Evolutionary conservation across 2,329 filamentous ascomycete genomes (phyloP), one percentile per base, ranked within the genome.

Genomic region (Nigrospora sphaerica): DNA sequence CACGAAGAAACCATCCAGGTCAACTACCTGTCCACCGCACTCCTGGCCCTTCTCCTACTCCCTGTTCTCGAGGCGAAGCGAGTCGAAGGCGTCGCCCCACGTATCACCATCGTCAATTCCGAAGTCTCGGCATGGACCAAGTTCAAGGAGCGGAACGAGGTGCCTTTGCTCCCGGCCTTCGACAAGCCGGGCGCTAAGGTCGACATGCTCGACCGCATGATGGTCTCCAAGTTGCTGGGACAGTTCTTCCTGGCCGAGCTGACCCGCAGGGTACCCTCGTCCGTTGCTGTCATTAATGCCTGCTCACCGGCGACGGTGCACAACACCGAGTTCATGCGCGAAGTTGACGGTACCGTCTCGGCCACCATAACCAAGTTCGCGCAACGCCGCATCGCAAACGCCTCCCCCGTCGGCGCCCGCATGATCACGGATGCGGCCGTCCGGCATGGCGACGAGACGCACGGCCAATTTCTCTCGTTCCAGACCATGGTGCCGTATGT

Each of bases 11-110:
- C 61, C 6, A 54, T 79, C 33, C 74, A 73, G 0, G 66, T 72
- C 34, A 79, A 80, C 49, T 73, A 75, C 13, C 62, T 79, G 46
- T 70, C 64, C 33, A 78, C 73, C 0, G 65, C 72, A 10, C 54
- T 79, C 2, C 61, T 80, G 1, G 66, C 64, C 0, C 55, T 76
- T 1, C 57, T 75, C 0, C 46, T 78, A 4, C 54, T 78, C 1
- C 74, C 73, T 0, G 68, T 68, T 28, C 28, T 43, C 18, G 28
- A 43, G 16, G 65, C 19, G 23, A 44, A 46, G 4, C 36, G 39
- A 7, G 47, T 48, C 4, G 38, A 5, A 4, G 3, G 31, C 9
- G 16, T 3, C 4, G 4, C 11, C 19, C 31, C 42, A 23, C 49
- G 49, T 12, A 32, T 61, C 11, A 55, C 51, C 18, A 45, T 60